Conservation (phyloP, 495 filamentous ascomycete species). For the Collariella sp. region DNA sequence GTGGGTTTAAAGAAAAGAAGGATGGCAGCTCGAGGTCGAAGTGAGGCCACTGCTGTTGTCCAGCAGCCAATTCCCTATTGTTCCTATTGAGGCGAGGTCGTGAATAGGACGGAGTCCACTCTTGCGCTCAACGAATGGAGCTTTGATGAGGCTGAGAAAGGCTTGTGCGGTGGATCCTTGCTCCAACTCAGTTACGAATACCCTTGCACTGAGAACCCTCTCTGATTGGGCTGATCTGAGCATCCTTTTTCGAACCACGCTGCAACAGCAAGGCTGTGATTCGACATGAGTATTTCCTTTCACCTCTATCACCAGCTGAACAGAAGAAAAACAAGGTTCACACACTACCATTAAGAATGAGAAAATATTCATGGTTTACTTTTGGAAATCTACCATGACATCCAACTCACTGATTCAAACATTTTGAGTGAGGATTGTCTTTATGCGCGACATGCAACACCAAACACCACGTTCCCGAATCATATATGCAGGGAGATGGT, state of each 20-base stretch:
- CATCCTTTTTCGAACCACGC: neutral
- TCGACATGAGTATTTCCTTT: neutral
- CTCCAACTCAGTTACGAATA: neutral
- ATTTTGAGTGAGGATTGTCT: no score
- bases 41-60: neutral
- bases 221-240: neutral
- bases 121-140: neutral
- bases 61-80: neutral
- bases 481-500: no score
- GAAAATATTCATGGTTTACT: no score
- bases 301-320: neutral
- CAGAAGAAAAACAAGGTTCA: no score
- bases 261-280: constrained; percentile 12
- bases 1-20: neutral
- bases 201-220: neutral
- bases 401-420: no score
- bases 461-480: no score
- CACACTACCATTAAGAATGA: no score
- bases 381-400: no score
- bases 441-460: no score
- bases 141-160: constrained; percentile 10
- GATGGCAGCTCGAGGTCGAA: neutral
- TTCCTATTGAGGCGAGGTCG: neutral
- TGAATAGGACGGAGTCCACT: constrained; percentile 6
- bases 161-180: neutral